phyloP scores from a whole-genome alignment of 805 yeast genomes.

The Zygosaccharomyces siamensis region DNA sequence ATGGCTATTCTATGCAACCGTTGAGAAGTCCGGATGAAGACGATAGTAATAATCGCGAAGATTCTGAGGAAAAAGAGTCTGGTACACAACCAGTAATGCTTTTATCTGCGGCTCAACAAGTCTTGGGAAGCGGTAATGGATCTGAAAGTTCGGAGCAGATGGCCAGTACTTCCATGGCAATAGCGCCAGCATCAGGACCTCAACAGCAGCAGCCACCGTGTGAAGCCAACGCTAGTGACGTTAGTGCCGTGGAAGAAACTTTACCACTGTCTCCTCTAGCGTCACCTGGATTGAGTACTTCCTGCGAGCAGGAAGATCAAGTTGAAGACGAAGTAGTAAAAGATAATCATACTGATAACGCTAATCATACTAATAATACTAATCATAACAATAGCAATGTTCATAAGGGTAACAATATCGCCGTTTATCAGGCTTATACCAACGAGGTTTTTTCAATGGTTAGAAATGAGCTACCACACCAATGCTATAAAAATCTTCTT shows the following conservation, averaged over 20 bases:
- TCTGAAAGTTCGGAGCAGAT: not conserved
- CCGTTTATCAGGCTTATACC: constrained; percentile 10
- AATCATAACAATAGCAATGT: not conserved
- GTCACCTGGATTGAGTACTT: constrained; percentile 27
- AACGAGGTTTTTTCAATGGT: constrained; percentile 18
- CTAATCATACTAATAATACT: too few species aligned
- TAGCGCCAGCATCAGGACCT: not conserved
- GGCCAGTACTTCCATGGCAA: not conserved
- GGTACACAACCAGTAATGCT: constrained; percentile 2
- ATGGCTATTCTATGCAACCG: not conserved
- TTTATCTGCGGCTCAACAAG: constrained; percentile 11
- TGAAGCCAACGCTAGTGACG: constrained; percentile 3
- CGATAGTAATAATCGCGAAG: not conserved
- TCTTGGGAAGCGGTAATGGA: constrained; percentile 8
- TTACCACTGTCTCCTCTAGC: constrained; percentile 34
- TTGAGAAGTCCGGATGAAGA: constrained; percentile 1
- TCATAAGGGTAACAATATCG: not conserved
- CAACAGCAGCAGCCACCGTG: not conserved
- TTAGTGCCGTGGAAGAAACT: constrained; percentile 21
- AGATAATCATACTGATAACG: not conserved
- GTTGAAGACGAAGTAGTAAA: constrained; percentile 2
- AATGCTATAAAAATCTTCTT: constrained; percentile 23
- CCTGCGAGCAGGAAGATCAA: constrained; percentile 8
- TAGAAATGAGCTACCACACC: constrained; percentile 15
- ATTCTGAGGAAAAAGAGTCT: not conserved